Evolutionary conservation across 495 filamentous ascomycete genomes (phyloP).

Genomic region (Aspergillus hancockii): DNA sequence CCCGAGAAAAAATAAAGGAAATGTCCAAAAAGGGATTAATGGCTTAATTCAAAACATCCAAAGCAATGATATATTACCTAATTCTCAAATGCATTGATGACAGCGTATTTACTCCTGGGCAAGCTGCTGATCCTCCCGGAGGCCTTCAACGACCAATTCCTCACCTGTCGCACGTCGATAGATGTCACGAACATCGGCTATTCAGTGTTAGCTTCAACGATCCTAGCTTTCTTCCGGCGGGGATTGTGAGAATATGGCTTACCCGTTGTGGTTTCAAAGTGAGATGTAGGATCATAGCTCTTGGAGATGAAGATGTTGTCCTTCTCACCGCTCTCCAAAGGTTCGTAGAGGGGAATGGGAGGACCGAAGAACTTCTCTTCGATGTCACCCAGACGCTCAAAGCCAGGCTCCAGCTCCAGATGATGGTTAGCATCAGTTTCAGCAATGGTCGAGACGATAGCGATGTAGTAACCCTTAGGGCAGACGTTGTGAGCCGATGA

Average conservation of each 20-base stretch:
- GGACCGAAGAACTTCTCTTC: slow-evolving; percentile 97
- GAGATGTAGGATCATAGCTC: slow-evolving; percentile 95
- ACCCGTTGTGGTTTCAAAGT: slow-evolving; percentile 92
- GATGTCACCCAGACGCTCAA: slow-evolving; percentile 89
- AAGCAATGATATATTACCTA: slow-evolving; percentile 34
- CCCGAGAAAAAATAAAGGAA: slow-evolving; percentile 21
- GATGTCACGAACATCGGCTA: slow-evolving; percentile 91
- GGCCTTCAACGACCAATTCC: slow-evolving; percentile 71
- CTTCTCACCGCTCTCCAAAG: slow-evolving; percentile 77
- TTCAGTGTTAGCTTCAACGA: slow-evolving; percentile 3
- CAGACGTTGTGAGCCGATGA: slow-evolving; percentile 97
- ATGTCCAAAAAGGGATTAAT: slow-evolving; percentile 37
- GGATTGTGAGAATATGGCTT: slow-evolving; percentile 18
- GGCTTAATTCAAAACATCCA: slow-evolving; percentile 31
- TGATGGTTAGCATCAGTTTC: slow-evolving; percentile 92
- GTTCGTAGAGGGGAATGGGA: slow-evolving; percentile 91
- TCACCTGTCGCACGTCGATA: slow-evolving; percentile 85
- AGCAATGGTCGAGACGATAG: slow-evolving; percentile 96
- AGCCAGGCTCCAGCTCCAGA: slow-evolving; percentile 87
- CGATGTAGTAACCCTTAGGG: slow-evolving; percentile 98
- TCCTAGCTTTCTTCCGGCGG: not conserved
- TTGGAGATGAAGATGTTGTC: slow-evolving; percentile 97
- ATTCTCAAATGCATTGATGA: slow-evolving; percentile 16
- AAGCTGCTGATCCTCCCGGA: slow-evolving; percentile 53
- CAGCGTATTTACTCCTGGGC: slow-evolving; percentile 45